A percentile compares a stretch with the other conserved stretches of the same genome.
These are phyloP conservation scores for Monosporascus sp. DNA, from an alignment of 2,329 filamentous ascomycete genomes.

Conservation along the genomic window DNA sequence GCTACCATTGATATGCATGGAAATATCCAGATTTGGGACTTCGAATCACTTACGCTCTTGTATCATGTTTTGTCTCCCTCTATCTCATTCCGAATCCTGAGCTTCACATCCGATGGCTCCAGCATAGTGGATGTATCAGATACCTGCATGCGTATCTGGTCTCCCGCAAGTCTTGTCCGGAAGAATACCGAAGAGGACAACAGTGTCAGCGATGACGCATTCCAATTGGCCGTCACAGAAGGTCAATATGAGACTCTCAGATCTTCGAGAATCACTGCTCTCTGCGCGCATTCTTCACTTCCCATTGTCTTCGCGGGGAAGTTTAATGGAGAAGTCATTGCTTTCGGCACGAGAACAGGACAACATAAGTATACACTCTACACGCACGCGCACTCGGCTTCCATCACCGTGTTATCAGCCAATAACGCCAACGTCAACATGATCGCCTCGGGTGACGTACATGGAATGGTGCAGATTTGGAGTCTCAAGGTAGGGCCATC, in stretches of 20 bases:
- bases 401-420: slow-evolving; percentile 1
- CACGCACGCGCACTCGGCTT: slow-evolving; percentile 8
- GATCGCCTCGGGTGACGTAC: slow-evolving; percentile 5
- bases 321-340: slow-evolving; percentile 8
- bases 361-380: slow-evolving; percentile 2
- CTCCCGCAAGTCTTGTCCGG: slow-evolving; percentile 14
- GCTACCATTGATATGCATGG: slow-evolving; percentile 12
- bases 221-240: slow-evolving; percentile 1
- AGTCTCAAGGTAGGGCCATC: not conserved
- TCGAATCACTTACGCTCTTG: slow-evolving; percentile 13
- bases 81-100: slow-evolving; percentile 10
- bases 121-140: slow-evolving; percentile 16
- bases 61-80: slow-evolving; percentile 13
- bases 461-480: slow-evolving; percentile 5
- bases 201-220: slow-evolving; percentile 10
- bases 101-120: slow-evolving; percentile 14
- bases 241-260: slow-evolving; percentile 10
- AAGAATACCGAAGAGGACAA: slow-evolving; percentile 15
- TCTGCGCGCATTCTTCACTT: slow-evolving; percentile 8
- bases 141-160: slow-evolving; percentile 18
- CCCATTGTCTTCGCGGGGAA: slow-evolving; percentile 12
- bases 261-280: slow-evolving; percentile 8
- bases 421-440: slow-evolving; percentile 1
- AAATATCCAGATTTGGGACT: slow-evolving; percentile 17
- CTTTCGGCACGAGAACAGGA: slow-evolving; percentile 7